Percentiles rank a stretch among this genome's conserved stretches.
phyloP scores from a whole-genome alignment of 257 asterid species.

The Gentiana straminea region DNA sequence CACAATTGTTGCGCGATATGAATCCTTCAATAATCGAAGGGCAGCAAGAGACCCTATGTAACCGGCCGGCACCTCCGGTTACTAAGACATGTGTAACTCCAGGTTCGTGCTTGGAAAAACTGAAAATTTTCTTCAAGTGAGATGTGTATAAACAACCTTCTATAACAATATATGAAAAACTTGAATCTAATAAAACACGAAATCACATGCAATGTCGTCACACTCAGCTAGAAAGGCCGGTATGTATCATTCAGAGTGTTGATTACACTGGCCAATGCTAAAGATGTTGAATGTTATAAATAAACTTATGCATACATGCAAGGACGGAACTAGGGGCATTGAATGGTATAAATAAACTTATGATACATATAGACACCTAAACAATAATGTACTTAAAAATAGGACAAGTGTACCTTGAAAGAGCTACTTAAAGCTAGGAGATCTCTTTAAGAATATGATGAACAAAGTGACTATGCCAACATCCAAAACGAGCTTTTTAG shows the following conservation, averaged over 20 bases:
- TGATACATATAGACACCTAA: too few species aligned
- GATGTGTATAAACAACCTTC: too few species aligned
- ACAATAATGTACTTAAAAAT: neutral
- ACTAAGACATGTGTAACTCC: conserved; percentile 83
- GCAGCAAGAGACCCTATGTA: too few species aligned
- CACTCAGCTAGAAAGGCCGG: too few species aligned
- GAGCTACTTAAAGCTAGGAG: conserved; percentile 25
- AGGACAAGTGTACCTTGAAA: conserved; percentile 32
- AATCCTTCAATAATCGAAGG: too few species aligned
- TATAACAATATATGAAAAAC: too few species aligned
- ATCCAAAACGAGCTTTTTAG: conserved; percentile 40
- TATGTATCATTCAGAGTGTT: too few species aligned
- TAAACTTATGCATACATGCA: neutral
- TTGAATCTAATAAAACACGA: too few species aligned
- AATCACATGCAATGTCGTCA: too few species aligned
- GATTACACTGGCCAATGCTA: neutral
- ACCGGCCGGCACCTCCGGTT: conserved; percentile 78
- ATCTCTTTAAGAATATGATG: conserved; percentile 30
- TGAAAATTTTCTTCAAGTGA: conserved; percentile 13
- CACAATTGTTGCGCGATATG: too few species aligned
- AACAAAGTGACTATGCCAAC: conserved; percentile 48
- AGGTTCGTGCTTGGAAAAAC: conserved; percentile 60
- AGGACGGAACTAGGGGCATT: too few species aligned
- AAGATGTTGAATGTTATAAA: too few species aligned
- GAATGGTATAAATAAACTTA: neutral